These are phyloP conservation scores for Passiflora organensis DNA, from an alignment of 345 rosid genomes.

Conservation along the genomic window DNA sequence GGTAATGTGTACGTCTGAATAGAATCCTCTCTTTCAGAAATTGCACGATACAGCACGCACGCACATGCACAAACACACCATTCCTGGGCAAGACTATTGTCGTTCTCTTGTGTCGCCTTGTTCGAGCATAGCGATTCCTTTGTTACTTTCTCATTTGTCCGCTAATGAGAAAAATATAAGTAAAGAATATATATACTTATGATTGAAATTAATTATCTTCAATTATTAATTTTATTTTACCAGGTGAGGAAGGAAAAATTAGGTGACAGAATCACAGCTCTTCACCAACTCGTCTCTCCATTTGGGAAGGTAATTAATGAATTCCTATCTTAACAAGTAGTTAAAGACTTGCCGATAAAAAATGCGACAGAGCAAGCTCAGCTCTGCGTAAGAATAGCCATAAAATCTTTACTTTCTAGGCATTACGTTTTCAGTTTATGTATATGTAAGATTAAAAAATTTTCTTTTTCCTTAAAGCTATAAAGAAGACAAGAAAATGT, in stretches of 20 bases:
- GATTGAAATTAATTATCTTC: background rate
- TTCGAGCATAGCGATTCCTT: conserved; percentile 12
- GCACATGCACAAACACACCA: conserved; percentile 23
- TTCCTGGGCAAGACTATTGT: conserved; percentile 12
- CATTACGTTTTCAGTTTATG: background rate
- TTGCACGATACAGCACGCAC: background rate
- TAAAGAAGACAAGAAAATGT: conserved; percentile 19
- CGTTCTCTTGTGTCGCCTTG: conserved; percentile 22
- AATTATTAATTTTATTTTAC: background rate
- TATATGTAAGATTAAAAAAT: background rate
- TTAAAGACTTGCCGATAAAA: background rate
- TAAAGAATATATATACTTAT: background rate
- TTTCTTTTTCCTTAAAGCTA: background rate
- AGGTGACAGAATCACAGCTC: conserved; percentile 32
- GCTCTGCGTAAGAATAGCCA: background rate
- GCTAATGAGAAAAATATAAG: background rate
- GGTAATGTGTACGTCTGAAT: conserved; percentile 10
- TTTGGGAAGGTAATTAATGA: conserved; percentile 25
- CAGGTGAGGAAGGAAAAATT: conserved; percentile 34
- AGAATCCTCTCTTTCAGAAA: background rate
- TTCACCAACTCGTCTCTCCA: conserved; percentile 32
- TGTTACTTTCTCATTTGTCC: background rate
- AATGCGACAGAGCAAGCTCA: background rate
- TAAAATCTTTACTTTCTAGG: background rate
- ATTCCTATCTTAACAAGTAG: background rate